Evolutionary conservation across 2,329 filamentous ascomycete species (phyloP).

Genomic region (Botrytis tulipae): DNA sequence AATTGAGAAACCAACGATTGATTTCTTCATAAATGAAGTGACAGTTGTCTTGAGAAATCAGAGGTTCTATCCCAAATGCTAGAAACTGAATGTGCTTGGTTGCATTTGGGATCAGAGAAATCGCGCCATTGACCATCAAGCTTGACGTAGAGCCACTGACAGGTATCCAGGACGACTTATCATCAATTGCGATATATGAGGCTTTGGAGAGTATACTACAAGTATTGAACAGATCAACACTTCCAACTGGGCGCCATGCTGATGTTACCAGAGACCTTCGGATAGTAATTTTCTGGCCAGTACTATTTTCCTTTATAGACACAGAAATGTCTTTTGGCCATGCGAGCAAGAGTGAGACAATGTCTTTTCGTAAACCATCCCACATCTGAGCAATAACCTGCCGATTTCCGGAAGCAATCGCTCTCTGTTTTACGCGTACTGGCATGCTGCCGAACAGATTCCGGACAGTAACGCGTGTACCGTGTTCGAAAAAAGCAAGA

Average conservation of each 20-base stretch:
- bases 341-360: constrained; percentile 67
- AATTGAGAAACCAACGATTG: constrained; percentile 73
- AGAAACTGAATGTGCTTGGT: constrained; percentile 77
- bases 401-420: constrained; percentile 50
- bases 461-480: constrained; percentile 72
- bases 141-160: constrained; percentile 63
- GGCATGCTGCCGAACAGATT: constrained; percentile 90
- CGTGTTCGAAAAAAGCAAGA: constrained; percentile 57
- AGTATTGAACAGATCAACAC: constrained; percentile 36
- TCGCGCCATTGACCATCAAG: constrained; percentile 65
- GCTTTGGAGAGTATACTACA: constrained; percentile 64
- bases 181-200: constrained; percentile 54
- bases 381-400: constrained; percentile 59
- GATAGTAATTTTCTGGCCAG: constrained; percentile 31
- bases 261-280: constrained; percentile 22
- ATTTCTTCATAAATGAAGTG: constrained; percentile 74
- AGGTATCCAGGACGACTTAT: constrained; percentile 63
- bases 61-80: constrained; percentile 69
- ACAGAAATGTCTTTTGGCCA: constrained; percentile 61
- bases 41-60: constrained; percentile 54
- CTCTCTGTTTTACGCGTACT: constrained; percentile 80
- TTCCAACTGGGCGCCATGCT: not conserved
- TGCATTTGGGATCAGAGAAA: constrained; percentile 69
- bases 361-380: constrained; percentile 42
- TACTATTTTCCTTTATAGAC: constrained; percentile 51